A percentile compares a stretch with the other conserved stretches of the same genome.
Conservation (phyloP, 176 grass and related monocot genomes). For the Aegilops umbellulata region DNA sequence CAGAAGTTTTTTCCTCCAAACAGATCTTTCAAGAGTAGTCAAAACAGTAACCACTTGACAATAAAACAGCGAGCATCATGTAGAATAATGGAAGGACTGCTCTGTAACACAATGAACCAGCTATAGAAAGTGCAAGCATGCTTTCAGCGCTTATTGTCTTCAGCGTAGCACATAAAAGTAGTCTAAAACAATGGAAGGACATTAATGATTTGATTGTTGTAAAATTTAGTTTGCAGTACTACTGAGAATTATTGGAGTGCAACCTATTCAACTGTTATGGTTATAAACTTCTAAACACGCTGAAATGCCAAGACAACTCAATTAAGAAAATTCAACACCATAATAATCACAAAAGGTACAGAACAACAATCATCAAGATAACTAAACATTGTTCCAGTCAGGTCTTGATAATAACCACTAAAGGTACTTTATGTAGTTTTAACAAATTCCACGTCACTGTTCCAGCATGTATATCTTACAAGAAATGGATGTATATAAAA, state of each 20-base stretch:
- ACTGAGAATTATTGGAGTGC: background rate
- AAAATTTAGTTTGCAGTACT: background rate
- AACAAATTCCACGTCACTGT: conserved; percentile 15
- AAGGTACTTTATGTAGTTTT: background rate
- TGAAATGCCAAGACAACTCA: background rate
- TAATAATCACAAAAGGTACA: background rate
- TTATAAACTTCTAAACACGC: background rate
- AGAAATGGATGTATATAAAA: background rate
- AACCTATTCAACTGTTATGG: background rate
- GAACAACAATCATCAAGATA: background rate
- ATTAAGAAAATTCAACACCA: background rate
- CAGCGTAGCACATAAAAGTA: background rate
- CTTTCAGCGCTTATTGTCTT: conserved; percentile 12
- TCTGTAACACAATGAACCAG: conserved; percentile 12
- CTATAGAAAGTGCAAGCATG: background rate
- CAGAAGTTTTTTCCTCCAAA: background rate
- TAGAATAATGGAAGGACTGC: background rate
- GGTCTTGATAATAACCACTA: too few relatives aligned
- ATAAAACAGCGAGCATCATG: conserved; percentile 19
- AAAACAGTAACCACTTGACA: conserved; percentile 8
- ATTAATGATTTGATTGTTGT: background rate
- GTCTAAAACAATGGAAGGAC: background rate
- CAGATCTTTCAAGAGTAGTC: background rate
- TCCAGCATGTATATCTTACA: conserved; percentile 20
- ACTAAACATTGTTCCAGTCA: background rate